These are phyloP conservation scores for Polytolypa hystricis DNA, from an alignment of 2,329 filamentous ascomycete genomes.

Conservation along the genomic window DNA sequence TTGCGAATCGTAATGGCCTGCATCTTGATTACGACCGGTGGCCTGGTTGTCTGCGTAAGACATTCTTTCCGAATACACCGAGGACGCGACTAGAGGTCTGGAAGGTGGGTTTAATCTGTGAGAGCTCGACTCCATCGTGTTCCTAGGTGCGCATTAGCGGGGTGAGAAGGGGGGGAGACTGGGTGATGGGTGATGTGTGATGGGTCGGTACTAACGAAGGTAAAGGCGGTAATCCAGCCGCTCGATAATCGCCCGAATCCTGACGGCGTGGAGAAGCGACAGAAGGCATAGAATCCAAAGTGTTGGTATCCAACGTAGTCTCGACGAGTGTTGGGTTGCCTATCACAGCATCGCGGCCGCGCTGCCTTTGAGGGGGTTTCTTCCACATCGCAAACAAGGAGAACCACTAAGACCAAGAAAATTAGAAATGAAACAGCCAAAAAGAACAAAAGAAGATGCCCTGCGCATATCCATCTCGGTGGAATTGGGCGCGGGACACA, in stretches of 20 bases:
- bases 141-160: slow-evolving; percentile 11
- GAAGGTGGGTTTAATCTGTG: slow-evolving; percentile 13
- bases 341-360: slow-evolving; percentile 34
- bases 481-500: too few species aligned
- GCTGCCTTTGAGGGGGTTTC: too few species aligned
- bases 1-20: neutral
- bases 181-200: neutral
- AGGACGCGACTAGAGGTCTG: slow-evolving; percentile 42
- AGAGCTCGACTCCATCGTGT: slow-evolving; percentile 9
- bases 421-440: too few species aligned
- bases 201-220: slow-evolving; percentile 30
- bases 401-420: too few species aligned
- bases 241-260: slow-evolving; percentile 15
- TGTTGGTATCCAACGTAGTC: slow-evolving; percentile 36
- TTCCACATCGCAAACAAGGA: too few species aligned
- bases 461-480: too few species aligned
- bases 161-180: slow-evolving; percentile 2
- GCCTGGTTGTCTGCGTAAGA: slow-evolving; percentile 23
- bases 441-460: too few species aligned
- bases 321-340: slow-evolving; percentile 36
- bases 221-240: slow-evolving; percentile 26
- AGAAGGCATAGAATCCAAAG: slow-evolving; percentile 28
- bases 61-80: slow-evolving; percentile 48
- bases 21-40: slow-evolving; percentile 14
- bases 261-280: slow-evolving; percentile 23